Evolutionary conservation across 805 yeast species (phyloP).

Genomic region (Hanseniaspora taiwanica): DNA sequence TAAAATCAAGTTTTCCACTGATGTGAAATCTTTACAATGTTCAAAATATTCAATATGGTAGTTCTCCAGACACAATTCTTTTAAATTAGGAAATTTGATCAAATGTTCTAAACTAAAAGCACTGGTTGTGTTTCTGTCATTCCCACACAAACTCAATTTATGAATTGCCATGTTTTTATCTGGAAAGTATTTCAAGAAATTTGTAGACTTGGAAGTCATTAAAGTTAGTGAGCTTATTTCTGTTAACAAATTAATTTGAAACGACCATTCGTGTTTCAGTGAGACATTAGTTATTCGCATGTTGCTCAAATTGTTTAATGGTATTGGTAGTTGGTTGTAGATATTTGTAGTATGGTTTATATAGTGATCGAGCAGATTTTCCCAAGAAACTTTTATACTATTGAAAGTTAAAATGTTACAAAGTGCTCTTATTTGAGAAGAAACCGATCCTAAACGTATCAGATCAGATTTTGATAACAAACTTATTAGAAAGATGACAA

Average conservation of each 20-base stretch:
- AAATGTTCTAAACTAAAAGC: slow-evolving; percentile 34
- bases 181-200: slow-evolving; percentile 23
- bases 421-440: not conserved
- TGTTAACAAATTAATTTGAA: slow-evolving; percentile 15
- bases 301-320: slow-evolving; percentile 11
- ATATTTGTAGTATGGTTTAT: slow-evolving; percentile 7
- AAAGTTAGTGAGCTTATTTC: slow-evolving; percentile 16
- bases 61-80: slow-evolving; percentile 24
- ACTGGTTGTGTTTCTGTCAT: not conserved
- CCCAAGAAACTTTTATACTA: slow-evolving; percentile 9
- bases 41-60: slow-evolving; percentile 33
- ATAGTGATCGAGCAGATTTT: slow-evolving; percentile 6
- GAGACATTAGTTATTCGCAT: slow-evolving; percentile 18
- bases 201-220: slow-evolving; percentile 20
- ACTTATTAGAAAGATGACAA: not conserved
- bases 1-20: slow-evolving; percentile 16
- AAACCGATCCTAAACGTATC: not conserved
- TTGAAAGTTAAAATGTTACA: slow-evolving; percentile 9
- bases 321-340: slow-evolving; percentile 4
- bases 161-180: slow-evolving; percentile 6
- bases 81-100: slow-evolving; percentile 23
- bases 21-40: not conserved
- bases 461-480: slow-evolving; percentile 2
- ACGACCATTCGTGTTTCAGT: slow-evolving; percentile 25
- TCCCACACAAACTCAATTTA: slow-evolving; percentile 8